Evolutionary conservation across 2,329 filamentous ascomycete species (phyloP).

Genomic region (Fusarium protoensiforme): DNA sequence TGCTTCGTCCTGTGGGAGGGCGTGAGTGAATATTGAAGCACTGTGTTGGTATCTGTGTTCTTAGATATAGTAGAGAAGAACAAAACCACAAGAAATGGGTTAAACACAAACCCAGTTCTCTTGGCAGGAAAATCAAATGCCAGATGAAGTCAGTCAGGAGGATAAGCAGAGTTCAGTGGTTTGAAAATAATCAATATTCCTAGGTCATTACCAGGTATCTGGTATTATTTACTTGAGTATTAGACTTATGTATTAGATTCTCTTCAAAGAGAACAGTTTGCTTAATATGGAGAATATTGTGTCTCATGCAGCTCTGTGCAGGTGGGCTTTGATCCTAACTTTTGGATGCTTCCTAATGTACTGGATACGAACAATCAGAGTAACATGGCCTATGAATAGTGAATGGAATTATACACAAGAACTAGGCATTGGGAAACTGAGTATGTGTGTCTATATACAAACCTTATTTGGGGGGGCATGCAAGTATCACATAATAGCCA

Average conservation of each 20-base stretch:
- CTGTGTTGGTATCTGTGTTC: not conserved
- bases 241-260: not conserved
- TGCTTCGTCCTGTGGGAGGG: constrained; percentile 37
- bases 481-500: not conserved
- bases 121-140: not conserved
- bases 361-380: not conserved
- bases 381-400: not conserved
- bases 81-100: too few species aligned
- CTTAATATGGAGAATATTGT: not conserved
- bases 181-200: not conserved
- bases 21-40: not conserved
- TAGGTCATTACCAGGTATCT: too few species aligned
- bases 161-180: too few species aligned
- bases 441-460: not conserved
- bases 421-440: not conserved
- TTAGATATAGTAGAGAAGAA: not conserved
- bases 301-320: not conserved
- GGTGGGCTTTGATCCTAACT: not conserved
- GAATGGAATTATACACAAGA: not conserved
- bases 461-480: not conserved
- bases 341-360: not conserved
- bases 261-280: not conserved
- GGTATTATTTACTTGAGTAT: not conserved
- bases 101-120: too few species aligned
- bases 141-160: not conserved